Conservation (phyloP, 2,329 filamentous ascomycete species). For the Penicillium sp. region DNA sequence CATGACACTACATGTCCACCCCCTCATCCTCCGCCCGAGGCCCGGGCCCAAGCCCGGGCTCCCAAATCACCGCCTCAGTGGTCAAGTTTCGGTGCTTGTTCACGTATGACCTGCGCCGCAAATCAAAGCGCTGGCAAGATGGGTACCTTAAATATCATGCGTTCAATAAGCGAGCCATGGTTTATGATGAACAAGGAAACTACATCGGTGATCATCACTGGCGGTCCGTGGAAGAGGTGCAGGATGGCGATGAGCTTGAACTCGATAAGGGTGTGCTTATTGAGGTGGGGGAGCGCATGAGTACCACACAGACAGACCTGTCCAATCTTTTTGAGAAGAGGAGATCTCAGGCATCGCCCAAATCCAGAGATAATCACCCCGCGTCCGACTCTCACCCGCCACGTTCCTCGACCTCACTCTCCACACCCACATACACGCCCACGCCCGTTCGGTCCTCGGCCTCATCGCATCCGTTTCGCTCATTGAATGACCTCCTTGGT, state of each 20-base stretch:
- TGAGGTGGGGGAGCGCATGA: slow-evolving; percentile 76
- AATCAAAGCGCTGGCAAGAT: slow-evolving; percentile 94
- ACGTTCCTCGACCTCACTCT: slow-evolving; percentile 25
- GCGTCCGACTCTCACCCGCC: slow-evolving; percentile 31
- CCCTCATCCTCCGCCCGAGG: slow-evolving; percentile 29
- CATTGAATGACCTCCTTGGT: slow-evolving; percentile 65
- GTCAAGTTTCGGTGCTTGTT: slow-evolving; percentile 84
- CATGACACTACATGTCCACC: slow-evolving; percentile 20
- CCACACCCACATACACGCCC: slow-evolving; percentile 44
- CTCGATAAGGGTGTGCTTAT: slow-evolving; percentile 77
- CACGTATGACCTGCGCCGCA: slow-evolving; percentile 79
- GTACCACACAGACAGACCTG: slow-evolving; percentile 73
- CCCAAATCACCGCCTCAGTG: slow-evolving; percentile 70
- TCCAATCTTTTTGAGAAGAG: slow-evolving; percentile 73
- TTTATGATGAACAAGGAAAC: slow-evolving; percentile 78
- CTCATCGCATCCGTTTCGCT: slow-evolving; percentile 52
- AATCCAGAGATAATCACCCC: slow-evolving; percentile 22
- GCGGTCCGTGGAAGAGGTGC: slow-evolving; percentile 66
- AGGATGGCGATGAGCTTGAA: slow-evolving; percentile 78
- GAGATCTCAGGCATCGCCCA: slow-evolving; percentile 42
- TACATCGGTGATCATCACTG: slow-evolving; percentile 85
- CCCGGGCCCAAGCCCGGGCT: slow-evolving; percentile 44
- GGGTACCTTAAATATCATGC: slow-evolving; percentile 83
- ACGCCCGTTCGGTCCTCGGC: slow-evolving; percentile 24
- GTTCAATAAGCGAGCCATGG: slow-evolving; percentile 89